A percentile compares a stretch with the other conserved stretches of the same genome.
Evolutionary conservation across 1,139 yeast genomes (phyloP).

Genomic region (Candida anutae): DNA sequence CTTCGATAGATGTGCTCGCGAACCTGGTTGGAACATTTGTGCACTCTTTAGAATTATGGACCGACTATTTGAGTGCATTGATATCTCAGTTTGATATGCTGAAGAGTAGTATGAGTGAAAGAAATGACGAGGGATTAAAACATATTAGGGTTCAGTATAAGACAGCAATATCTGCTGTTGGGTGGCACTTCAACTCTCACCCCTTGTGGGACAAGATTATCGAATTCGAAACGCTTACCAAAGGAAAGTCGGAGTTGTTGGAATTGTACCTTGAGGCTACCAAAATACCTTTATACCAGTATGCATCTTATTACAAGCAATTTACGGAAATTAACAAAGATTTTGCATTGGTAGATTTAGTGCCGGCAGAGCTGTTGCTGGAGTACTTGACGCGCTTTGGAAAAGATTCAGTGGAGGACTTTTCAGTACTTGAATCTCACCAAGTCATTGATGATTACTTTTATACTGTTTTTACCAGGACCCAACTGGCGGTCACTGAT

Average conservation of each 20-base stretch:
- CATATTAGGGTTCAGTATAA: slow-evolving; percentile 31
- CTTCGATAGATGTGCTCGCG: slow-evolving; percentile 41
- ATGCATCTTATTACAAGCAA: slow-evolving; percentile 53
- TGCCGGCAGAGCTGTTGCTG: slow-evolving; percentile 15
- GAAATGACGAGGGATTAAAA: slow-evolving; percentile 8
- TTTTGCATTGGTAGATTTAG: slow-evolving; percentile 24
- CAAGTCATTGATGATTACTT: slow-evolving; percentile 37
- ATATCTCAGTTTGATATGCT: slow-evolving; percentile 24
- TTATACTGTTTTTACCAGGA: slow-evolving; percentile 31
- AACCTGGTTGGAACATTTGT: slow-evolving; percentile 45
- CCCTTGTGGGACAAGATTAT: slow-evolving; percentile 59
- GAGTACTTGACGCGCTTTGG: slow-evolving; percentile 16
- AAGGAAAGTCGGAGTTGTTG: slow-evolving; percentile 15
- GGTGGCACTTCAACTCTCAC: slow-evolving; percentile 53
- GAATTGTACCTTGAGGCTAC: slow-evolving; percentile 36
- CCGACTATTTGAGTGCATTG: slow-evolving; percentile 50
- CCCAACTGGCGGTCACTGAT: slow-evolving; percentile 44
- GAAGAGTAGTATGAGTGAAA: too few species aligned
- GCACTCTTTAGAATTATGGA: slow-evolving; percentile 57
- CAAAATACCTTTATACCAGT: slow-evolving; percentile 58
- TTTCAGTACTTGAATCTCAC: slow-evolving; percentile 22
- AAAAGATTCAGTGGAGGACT: slow-evolving; percentile 15
- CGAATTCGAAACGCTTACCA: slow-evolving; percentile 32
- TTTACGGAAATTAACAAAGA: slow-evolving; percentile 36
- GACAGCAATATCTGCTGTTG: slow-evolving; percentile 35